phyloP scores from a whole-genome alignment of 2,329 filamentous ascomycete genomes.

The Ophiostoma sp. region DNA sequence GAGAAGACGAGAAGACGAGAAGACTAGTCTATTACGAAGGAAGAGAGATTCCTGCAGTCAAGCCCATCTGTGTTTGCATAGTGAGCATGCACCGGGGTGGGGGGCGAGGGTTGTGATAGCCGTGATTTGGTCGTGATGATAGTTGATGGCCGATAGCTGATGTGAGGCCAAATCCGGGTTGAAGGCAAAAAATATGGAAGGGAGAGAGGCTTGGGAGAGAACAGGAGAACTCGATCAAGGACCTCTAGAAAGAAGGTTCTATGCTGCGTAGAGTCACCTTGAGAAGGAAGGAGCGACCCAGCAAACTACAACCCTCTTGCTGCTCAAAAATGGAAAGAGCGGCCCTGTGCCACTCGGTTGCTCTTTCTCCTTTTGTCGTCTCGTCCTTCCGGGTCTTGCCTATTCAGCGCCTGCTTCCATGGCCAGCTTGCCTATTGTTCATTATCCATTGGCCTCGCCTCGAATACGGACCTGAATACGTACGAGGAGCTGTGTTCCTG shows the following conservation, averaged over 20 bases:
- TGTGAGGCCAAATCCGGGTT: too few relatives aligned
- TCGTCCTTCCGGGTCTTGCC: neutral
- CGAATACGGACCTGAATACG: neutral
- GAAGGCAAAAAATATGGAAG: too few relatives aligned
- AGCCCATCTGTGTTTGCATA: neutral
- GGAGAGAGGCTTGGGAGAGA: neutral
- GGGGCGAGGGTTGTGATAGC: neutral
- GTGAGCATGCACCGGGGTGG: neutral
- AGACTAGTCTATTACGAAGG: neutral
- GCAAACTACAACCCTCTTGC: neutral
- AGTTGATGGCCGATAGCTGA: too few relatives aligned
- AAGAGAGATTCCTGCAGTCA: neutral
- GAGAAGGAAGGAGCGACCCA: conserved; percentile 1
- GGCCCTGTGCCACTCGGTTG: neutral
- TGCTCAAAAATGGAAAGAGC: neutral
- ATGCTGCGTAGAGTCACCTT: neutral
- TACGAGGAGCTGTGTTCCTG: neutral
- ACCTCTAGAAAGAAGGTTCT: neutral
- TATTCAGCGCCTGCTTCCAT: neutral
- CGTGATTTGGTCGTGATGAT: too few relatives aligned
- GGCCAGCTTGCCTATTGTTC: too few relatives aligned
- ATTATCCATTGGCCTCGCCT: neutral
- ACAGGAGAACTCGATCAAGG: neutral
- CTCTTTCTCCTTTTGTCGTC: neutral
- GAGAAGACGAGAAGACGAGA: neutral